Conservation (phyloP, 139 green algal species). For the Dunaliella primolecta region DNA sequence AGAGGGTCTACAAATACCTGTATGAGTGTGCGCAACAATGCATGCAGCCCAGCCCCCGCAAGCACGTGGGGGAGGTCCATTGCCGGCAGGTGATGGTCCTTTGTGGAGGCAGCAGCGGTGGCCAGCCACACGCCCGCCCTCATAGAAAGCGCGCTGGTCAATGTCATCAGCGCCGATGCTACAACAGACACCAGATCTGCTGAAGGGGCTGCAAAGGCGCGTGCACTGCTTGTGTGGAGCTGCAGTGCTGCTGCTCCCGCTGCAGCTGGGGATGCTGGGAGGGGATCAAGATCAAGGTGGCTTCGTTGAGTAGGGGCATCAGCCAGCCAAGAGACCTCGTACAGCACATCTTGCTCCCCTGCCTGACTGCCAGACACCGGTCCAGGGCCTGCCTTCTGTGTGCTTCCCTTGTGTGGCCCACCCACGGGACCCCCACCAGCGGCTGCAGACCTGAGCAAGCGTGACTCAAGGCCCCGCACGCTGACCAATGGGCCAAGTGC, state of each 20-base stretch:
- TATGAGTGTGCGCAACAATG: constrained; percentile 14
- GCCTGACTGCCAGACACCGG: too few species aligned
- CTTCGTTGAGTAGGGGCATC: constrained; percentile 18
- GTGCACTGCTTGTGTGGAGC: background rate
- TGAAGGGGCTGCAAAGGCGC: background rate
- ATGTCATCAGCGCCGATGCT: background rate
- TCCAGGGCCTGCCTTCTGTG: background rate
- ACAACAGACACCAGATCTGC: background rate
- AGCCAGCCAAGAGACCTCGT: constrained; percentile 34
- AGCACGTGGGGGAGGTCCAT: background rate
- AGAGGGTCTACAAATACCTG: constrained; percentile 20
- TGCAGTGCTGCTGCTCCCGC: background rate
- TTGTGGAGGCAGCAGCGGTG: background rate
- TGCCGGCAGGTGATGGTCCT: background rate
- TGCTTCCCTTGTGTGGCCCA: background rate
- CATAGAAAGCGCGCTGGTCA: background rate
- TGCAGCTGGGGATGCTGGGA: background rate
- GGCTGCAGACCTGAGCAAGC: constrained; percentile 10
- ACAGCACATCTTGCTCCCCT: constrained; percentile 20
- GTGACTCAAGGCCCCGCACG: constrained; percentile 31
- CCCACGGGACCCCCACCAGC: background rate
- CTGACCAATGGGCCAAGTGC: background rate
- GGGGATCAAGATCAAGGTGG: background rate
- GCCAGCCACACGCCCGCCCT: background rate
- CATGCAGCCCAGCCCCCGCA: constrained; percentile 9